Percentiles rank a stretch among this genome's conserved stretches.
Evolutionary conservation across 2,329 filamentous ascomycete genomes (phyloP).

Genomic region (Colletotrichum cordylinicola): DNA sequence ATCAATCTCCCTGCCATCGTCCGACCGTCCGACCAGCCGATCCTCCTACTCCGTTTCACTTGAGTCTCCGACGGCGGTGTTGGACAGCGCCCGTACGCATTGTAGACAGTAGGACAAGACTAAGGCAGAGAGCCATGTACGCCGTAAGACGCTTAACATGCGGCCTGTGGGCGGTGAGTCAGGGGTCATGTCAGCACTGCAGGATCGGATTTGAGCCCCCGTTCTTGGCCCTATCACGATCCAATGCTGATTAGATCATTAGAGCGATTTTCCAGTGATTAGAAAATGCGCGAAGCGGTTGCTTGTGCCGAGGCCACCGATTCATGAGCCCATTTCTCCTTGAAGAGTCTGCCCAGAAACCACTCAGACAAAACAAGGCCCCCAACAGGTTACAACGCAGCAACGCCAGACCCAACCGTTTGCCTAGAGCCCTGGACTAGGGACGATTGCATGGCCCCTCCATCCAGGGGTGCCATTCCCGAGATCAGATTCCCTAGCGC

Average conservation of each 20-base stretch:
- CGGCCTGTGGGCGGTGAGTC: not conserved
- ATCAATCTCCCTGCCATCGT: not conserved
- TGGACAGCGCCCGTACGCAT: no score
- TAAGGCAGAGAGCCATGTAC: not conserved
- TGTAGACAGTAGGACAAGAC: not conserved
- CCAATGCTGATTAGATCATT: not conserved
- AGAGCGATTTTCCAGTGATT: not conserved
- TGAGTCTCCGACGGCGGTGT: not conserved
- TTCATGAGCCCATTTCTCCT: not conserved
- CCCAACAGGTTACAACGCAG: not conserved
- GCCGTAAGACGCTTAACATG: not conserved
- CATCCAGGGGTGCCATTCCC: not conserved
- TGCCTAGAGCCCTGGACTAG: not conserved
- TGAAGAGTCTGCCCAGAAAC: not conserved
- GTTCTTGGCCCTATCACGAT: not conserved
- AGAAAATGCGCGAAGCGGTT: not conserved
- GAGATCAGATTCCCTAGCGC: not conserved
- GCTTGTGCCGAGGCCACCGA: not conserved
- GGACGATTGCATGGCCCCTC: not conserved
- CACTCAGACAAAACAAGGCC: not conserved
- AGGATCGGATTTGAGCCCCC: not conserved
- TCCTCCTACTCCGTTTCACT: not conserved
- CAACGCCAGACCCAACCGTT: not conserved
- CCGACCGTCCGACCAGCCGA: not conserved
- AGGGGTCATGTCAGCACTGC: not conserved